These are phyloP conservation scores for Umbilicaria muhlenbergii DNA, from an alignment of 495 filamentous ascomycete species.

Conservation along the genomic window DNA sequence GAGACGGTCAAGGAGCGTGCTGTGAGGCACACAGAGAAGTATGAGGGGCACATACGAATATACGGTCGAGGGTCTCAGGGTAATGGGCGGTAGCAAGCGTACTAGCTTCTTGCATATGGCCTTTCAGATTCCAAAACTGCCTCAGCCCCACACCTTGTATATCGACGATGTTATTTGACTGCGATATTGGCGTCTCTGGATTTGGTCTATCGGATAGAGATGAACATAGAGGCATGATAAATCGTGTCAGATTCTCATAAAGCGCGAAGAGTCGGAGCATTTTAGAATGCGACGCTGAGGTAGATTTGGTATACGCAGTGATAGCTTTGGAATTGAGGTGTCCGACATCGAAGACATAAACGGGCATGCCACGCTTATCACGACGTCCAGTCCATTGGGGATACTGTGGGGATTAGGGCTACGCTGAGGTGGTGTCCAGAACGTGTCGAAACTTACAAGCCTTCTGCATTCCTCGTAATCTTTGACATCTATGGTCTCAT, in stretches of 20 bases:
- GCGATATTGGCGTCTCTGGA: conserved; percentile 63
- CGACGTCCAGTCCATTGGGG: conserved; percentile 85
- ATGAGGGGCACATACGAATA: conserved; percentile 46
- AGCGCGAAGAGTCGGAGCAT: conserved; percentile 70
- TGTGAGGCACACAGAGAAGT: not conserved
- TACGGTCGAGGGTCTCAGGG: conserved; percentile 76
- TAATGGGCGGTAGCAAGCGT: conserved; percentile 81
- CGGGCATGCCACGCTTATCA: conserved; percentile 74
- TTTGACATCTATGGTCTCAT: conserved; percentile 63
- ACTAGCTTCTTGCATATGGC: conserved; percentile 81
- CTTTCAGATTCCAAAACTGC: conserved; percentile 87
- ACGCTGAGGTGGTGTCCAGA: too few relatives aligned
- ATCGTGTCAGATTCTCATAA: conserved; percentile 80
- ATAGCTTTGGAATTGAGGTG: conserved; percentile 71
- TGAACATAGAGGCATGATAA: conserved; percentile 70
- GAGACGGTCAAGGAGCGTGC: not conserved
- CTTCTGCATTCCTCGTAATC: conserved; percentile 65
- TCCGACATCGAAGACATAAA: conserved; percentile 77
- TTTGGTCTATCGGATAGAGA: conserved; percentile 50
- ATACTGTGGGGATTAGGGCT: conserved; percentile 35
- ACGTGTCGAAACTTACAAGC: conserved; percentile 37
- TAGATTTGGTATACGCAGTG: conserved; percentile 49
- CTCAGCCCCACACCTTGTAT: conserved; percentile 68
- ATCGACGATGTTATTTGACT: conserved; percentile 81
- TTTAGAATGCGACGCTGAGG: conserved; percentile 39